A percentile compares a stretch with the other conserved stretches of the same genome.
These are phyloP conservation scores for Phytophthora kernoviae DNA, from an alignment of 352 stramenopile species.

Conservation along the genomic window DNA sequence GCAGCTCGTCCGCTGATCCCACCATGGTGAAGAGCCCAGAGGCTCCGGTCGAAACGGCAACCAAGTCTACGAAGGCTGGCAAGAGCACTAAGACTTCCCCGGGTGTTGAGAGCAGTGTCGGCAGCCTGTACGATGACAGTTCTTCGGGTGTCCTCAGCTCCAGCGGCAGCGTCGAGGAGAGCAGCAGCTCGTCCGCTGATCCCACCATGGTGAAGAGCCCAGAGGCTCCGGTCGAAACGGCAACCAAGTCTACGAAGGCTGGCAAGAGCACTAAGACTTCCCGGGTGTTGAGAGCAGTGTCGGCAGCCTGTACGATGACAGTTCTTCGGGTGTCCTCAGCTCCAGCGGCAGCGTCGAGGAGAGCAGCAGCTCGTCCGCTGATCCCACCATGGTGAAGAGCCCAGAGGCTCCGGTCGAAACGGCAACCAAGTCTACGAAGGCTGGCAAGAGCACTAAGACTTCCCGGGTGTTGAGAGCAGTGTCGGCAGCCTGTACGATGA, in stretches of 20 bases:
- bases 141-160: background rate
- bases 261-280: constrained; percentile 11
- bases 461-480: no score
- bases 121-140: background rate
- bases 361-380: no score
- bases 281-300: background rate
- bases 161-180: background rate
- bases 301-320: constrained; percentile 15
- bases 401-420: constrained; percentile 10
- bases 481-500: no score
- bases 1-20: no score
- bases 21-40: constrained; percentile 2
- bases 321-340: background rate
- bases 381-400: constrained; percentile 16
- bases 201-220: constrained; percentile 16
- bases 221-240: constrained; percentile 13
- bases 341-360: background rate
- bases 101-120: no score
- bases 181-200: no score
- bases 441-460: background rate
- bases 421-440: constrained; percentile 14
- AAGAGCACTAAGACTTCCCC: no score
- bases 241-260: constrained; percentile 12
- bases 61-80: no score
- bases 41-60: background rate